Evolutionary conservation across 1,139 yeast species (phyloP).

Genomic region (Sugiyamaella grinbergsii): DNA sequence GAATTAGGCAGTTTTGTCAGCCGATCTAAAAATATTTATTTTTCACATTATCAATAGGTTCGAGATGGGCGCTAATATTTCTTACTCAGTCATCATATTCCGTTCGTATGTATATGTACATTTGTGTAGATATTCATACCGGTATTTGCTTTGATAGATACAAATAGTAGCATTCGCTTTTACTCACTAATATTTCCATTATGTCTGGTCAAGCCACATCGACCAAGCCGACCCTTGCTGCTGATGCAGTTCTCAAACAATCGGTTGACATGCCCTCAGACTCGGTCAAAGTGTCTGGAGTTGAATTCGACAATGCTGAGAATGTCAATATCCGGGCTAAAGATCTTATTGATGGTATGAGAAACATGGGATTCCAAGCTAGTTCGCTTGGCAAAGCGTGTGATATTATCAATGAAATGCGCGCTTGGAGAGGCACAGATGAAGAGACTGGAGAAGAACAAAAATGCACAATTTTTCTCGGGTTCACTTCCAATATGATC

Average conservation of each 20-base stretch:
- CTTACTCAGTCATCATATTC: too few species aligned
- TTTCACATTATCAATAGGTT: background rate
- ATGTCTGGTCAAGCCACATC: conserved; percentile 1
- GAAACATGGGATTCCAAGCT: conserved; percentile 98
- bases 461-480: conserved; percentile 87
- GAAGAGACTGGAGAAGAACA: conserved; percentile 68
- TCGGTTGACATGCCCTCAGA: conserved; percentile 85
- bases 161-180: conserved; percentile 20
- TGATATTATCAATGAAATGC: conserved; percentile 88
- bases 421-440: conserved; percentile 88
- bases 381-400: conserved; percentile 83
- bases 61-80: background rate
- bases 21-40: conserved; percentile 4
- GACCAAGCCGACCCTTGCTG: conserved; percentile 35
- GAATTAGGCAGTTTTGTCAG: conserved; percentile 8
- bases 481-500: conserved; percentile 95
- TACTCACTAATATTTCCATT: too few species aligned
- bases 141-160: conserved; percentile 22
- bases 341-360: conserved; percentile 80
- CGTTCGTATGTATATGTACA: conserved; percentile 23
- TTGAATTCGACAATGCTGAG: conserved; percentile 77
- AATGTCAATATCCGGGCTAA: conserved; percentile 69
- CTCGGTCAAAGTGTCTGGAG: conserved; percentile 76
- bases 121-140: conserved; percentile 18
- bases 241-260: conserved; percentile 78